A percentile compares a stretch with the other conserved stretches of the same genome.
These are phyloP conservation scores for Fusarium cyanostomum DNA, from an alignment of 2,329 filamentous ascomycete genomes.

Conservation along the genomic window DNA sequence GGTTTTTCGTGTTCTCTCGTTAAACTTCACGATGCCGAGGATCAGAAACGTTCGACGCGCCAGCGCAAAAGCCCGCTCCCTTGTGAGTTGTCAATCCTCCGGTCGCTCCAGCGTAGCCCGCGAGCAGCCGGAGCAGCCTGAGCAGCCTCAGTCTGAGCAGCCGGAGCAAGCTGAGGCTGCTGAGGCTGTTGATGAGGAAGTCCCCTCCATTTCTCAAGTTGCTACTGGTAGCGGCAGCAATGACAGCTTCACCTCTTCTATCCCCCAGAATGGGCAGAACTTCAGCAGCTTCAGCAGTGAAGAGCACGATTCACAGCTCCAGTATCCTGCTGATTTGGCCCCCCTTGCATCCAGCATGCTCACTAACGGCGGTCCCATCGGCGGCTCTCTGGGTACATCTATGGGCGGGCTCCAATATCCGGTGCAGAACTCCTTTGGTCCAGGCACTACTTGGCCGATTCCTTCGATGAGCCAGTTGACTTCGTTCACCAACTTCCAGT, in stretches of 20 bases:
- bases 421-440: not conserved
- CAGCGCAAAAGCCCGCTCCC: not conserved
- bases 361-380: not conserved
- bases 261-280: not conserved
- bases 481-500: not conserved
- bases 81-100: not conserved
- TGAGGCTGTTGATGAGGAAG: not conserved
- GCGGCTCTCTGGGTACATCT: not conserved
- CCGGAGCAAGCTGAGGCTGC: constrained; percentile 42
- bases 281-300: constrained; percentile 8
- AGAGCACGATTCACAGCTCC: not conserved
- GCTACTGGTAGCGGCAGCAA: not conserved
- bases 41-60: not conserved
- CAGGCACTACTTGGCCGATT: not conserved
- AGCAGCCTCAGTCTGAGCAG: constrained; percentile 31
- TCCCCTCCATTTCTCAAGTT: not conserved
- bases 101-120: constrained; percentile 40
- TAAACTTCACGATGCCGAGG: constrained; percentile 13
- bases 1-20: not conserved
- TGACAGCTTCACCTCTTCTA: not conserved
- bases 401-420: not conserved
- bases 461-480: not conserved
- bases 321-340: not conserved
- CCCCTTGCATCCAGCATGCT: not conserved
- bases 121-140: constrained; percentile 18